phyloP scores from a whole-genome alignment of 768 basidiomycete genomes.

The Suillus placidus region DNA sequence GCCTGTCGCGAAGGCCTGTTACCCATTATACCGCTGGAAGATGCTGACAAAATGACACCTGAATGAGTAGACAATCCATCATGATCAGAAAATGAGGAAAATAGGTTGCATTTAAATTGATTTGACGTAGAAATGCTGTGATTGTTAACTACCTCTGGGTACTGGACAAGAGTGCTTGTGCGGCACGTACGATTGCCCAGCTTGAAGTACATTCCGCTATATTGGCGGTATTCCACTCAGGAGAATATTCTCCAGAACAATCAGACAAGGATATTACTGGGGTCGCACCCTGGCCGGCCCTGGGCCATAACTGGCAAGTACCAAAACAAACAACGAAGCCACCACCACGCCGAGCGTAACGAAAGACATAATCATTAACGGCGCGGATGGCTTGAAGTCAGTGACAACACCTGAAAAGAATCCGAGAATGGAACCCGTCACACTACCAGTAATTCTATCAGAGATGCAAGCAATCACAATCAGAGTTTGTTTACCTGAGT shows the following conservation, averaged over 20 bases:
- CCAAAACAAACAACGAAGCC: not conserved
- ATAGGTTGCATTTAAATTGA: not conserved
- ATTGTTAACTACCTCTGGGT: not conserved
- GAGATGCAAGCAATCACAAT: not conserved
- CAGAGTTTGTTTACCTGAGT: not conserved
- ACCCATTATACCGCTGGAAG: no score
- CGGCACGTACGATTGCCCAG: not conserved
- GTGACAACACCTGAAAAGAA: not conserved
- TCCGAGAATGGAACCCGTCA: not conserved
- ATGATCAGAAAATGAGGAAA: not conserved
- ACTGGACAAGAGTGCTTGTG: not conserved
- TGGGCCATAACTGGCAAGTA: not conserved
- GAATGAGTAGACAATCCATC: no score
- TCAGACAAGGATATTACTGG: not conserved
- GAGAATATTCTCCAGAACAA: not conserved
- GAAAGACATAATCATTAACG: not conserved
- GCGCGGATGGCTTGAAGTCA: not conserved
- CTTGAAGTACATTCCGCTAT: not conserved
- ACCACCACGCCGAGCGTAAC: not conserved
- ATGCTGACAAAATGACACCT: no score
- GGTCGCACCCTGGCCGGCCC: not conserved
- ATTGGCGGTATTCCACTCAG: not conserved
- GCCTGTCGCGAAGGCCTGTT: no score
- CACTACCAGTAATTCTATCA: not conserved
- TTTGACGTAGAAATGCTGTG: not conserved